Evolutionary conservation across 208 protist species (phyloP), one percentile per base, ranked within the genome.

Genomic region (Acanthamoeba healyi): DNA sequence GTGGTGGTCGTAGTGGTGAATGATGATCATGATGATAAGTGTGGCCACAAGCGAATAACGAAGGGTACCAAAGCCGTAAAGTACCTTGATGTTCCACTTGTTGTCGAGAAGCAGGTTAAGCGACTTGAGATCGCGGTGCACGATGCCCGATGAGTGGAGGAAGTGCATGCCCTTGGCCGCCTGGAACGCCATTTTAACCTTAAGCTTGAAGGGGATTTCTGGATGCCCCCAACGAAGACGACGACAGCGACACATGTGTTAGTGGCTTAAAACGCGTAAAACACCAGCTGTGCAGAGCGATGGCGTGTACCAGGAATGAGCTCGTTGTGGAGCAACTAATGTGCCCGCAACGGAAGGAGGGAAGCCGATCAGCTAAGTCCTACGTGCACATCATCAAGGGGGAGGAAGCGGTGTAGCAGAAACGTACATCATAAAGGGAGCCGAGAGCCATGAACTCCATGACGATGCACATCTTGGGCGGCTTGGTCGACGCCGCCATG

Each of bases 41-140:
- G n/a, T n/a, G n/a, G n/a, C n/a, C n/a, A n/a, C n/a, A 22, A 34
- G 32, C 19, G 38, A 44, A 36, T 46, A 74, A 22, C n/a, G n/a
- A 14, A 79, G 15, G 26, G 24, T 79, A 14, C 15, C 26, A 10
- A 79, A 79, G 34, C 67, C 67, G n/a, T n/a, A 79, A 79, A 38
- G 34, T 38, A 84, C 74, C 44, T 86, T 86, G n/a, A 86, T n/a
- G 44, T 86, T 86, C 77, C 77, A 86, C 38, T 86, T 36, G 38
- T 1, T 9, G 40, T 86, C 77, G 44, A 86, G 77, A 19, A 86
- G 77, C 34, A 86, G 44, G 34, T 86, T 86, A 22, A 86, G 44
- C 2, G 42, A 58, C 77, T 86, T 86, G 42, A 86, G 42, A n/a
- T 86, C 77, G 29, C 65, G 26, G 29, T 74, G 65, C 65, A 74